Conservation (phyloP, 2,329 filamentous ascomycete genomes). For the Microcyclospora tardicrescens region DNA sequence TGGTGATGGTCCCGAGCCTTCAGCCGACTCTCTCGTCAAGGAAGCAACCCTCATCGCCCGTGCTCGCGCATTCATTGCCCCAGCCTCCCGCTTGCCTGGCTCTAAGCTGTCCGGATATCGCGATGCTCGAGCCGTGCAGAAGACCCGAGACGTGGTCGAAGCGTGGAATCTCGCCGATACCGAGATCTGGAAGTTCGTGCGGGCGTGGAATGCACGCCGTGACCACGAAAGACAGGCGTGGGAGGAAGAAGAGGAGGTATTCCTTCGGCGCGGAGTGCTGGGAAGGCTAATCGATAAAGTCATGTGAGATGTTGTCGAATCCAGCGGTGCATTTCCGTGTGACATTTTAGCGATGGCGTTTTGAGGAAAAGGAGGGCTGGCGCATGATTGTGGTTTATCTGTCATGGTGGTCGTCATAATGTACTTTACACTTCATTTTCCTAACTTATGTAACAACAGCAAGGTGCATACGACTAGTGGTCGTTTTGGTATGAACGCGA, state of each 20-base stretch:
- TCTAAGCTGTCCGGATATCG: constrained; percentile 10
- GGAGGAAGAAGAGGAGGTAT: constrained; percentile 57
- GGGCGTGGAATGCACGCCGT: constrained; percentile 52
- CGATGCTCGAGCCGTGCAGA: constrained; percentile 11
- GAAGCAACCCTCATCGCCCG: constrained; percentile 19
- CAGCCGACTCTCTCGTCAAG: constrained; percentile 34
- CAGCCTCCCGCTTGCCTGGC: constrained; percentile 1
- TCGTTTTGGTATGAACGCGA: too few species aligned
- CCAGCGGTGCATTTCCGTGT: too few species aligned
- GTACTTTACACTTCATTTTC: too few species aligned
- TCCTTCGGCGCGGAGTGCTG: constrained; percentile 40
- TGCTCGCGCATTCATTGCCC: background rate
- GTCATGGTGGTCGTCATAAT: too few species aligned
- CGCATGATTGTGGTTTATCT: too few species aligned
- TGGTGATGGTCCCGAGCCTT: constrained; percentile 43
- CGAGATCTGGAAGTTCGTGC: constrained; percentile 63
- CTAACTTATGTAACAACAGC: too few species aligned
- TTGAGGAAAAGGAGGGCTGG: too few species aligned
- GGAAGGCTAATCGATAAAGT: too few species aligned
- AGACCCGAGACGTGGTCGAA: constrained; percentile 33
- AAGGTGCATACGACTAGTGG: too few species aligned
- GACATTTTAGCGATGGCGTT: too few species aligned
- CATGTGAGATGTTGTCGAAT: too few species aligned
- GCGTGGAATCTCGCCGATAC: constrained; percentile 53
- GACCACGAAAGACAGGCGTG: constrained; percentile 52